Base-by-base conservation (phyloP, 2,329 filamentous ascomycete genomes). In the Ascochyta rabiei region DNA sequence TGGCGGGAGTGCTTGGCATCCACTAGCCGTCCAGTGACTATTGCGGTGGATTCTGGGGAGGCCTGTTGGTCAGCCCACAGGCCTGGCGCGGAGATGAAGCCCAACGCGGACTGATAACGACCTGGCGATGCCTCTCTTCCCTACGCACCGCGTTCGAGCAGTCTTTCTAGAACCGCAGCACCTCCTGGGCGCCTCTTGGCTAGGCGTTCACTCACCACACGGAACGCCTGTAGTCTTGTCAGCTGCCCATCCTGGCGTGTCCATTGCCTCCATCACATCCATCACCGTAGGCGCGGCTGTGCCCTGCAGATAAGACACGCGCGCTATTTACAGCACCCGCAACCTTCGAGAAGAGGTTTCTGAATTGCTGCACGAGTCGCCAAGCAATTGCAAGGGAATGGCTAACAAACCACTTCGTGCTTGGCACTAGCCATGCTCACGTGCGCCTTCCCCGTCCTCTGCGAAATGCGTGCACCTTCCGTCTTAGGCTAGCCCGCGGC, bases 241-340 rank as follows among this genome's bases (percentile, higher is more conserved):
- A 65, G 53, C 59, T 67, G 64, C 64, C 64, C 62, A 45, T 61
- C 53, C 50, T 49, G 64, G 63, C 48, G 42, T 42, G 30, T 47
- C 35, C 18, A 50, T 26, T 8, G n/a, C 24, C 9, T 6, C 24
- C 24, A 9, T 28, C 7, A 8, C 24, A 28, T 9, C 24, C 7
- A 10, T 28, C 52, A 49, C 7, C 21, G 37, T 46, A 50, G 45
- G 30, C 52, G 52, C 52, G 52, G 38, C n/a, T 37, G 34, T 19
- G 34, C 41, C 41, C 40, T 50, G 52, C 52, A 49, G 46, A 55
- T 49, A 50, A 46, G 41, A 33, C 35, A 30, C 57, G 43, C 39
- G 47, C 38, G 35, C 49, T 46, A 41, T 10, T 28, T 33, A 5
- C 30, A 33, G 6, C 12, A 10, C 30, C 30, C 39, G 46, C 37